Percentiles rank a stretch among this genome's conserved stretches.
Evolutionary conservation across 495 filamentous ascomycete species (phyloP).

Genomic region (Astrothelium macrocarpum): DNA sequence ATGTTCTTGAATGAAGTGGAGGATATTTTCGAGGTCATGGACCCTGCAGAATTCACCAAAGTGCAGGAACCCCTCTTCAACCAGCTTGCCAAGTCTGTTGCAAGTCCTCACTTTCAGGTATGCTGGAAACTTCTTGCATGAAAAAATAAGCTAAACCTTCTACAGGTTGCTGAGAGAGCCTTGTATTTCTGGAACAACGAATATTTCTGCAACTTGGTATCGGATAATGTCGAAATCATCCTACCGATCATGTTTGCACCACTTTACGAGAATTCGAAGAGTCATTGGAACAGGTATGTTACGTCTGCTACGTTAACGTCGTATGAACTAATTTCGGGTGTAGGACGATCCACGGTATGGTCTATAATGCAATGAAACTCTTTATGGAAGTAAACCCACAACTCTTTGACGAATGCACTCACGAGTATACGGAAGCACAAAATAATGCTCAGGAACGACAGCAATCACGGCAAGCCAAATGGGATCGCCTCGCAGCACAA

Average conservation of each 20-base stretch:
- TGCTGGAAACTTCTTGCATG: too few species aligned
- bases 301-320: background rate
- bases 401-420: conserved; percentile 96
- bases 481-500: conserved; percentile 74
- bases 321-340: conserved; percentile 7
- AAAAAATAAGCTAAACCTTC: conserved; percentile 7
- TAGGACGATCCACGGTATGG: conserved; percentile 99
- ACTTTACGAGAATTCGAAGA: conserved; percentile 97
- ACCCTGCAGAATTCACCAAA: conserved; percentile 95
- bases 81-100: conserved; percentile 94
- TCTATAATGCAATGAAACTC: conserved; percentile 99
- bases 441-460: conserved; percentile 74
- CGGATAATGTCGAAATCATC: conserved; percentile 97
- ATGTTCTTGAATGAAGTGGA: conserved; percentile 99
- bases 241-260: conserved; percentile 99
- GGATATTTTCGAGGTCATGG: conserved; percentile 99
- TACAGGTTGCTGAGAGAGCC: conserved; percentile 84
- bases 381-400: conserved; percentile 99
- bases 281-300: conserved; percentile 90
- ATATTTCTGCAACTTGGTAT: conserved; percentile 99
- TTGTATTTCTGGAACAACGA: conserved; percentile 99
- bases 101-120: conserved; percentile 96
- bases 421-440: conserved; percentile 95
- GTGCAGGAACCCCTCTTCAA: conserved; percentile 96
- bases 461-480: conserved; percentile 65